Conservation (phyloP, 2,329 filamentous ascomycete genomes). For the Colletotrichum tropicale region DNA sequence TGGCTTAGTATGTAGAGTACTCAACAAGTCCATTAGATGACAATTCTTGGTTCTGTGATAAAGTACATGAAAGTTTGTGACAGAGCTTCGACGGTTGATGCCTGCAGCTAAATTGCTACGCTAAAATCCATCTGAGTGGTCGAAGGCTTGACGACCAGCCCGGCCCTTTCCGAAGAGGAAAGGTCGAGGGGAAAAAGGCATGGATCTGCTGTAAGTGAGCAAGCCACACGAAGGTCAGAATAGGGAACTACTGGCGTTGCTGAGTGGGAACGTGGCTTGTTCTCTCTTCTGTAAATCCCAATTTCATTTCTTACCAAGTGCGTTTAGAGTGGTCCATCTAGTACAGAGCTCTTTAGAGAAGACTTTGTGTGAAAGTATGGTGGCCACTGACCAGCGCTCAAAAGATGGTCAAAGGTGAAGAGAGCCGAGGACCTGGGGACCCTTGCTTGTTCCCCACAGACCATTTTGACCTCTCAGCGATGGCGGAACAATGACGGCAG, state of each 20-base stretch:
- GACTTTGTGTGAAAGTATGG: neutral
- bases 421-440: neutral
- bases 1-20: slow-evolving; percentile 12
- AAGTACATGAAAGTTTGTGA: neutral
- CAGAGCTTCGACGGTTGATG: neutral
- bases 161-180: neutral
- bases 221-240: neutral
- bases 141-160: neutral
- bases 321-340: neutral
- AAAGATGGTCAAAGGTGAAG: neutral
- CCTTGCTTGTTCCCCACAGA: slow-evolving; percentile 1
- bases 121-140: neutral
- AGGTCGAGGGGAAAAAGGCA: neutral
- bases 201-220: neutral
- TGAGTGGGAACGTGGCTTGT: neutral
- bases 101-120: neutral
- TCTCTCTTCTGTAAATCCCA: neutral
- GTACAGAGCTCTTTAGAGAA: neutral
- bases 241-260: neutral
- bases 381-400: neutral
- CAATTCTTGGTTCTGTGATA: neutral
- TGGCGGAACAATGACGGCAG: neutral
- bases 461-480: slow-evolving; percentile 8
- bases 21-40: neutral
- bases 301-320: neutral